These are phyloP conservation scores for Glomus cerebriforme DNA, from an alignment of 192 early-diverging fungal genomes.

Conservation along the genomic window DNA sequence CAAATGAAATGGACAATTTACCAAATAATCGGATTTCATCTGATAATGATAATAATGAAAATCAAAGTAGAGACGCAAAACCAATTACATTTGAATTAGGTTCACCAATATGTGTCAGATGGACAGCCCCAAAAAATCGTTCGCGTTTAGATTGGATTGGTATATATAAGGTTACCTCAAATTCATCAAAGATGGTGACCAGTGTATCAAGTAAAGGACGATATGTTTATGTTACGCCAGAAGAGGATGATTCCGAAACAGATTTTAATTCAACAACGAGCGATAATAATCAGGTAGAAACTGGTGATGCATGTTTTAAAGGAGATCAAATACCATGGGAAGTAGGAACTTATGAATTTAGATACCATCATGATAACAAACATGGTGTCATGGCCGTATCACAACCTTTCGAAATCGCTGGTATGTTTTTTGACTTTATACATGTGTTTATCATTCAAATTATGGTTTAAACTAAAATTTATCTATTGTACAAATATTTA, in stretches of 20 bases:
- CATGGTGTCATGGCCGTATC: constrained; percentile 81
- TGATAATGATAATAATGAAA: not conserved
- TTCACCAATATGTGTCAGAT: constrained; percentile 70
- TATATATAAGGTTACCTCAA: constrained; percentile 77
- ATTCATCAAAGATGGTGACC: constrained; percentile 76
- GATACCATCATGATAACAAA: constrained; percentile 87
- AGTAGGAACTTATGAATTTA: constrained; percentile 86
- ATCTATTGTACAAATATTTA: constrained; percentile 27
- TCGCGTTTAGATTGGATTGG: constrained; percentile 90
- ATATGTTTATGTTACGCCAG: constrained; percentile 66
- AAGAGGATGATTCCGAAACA: constrained; percentile 53
- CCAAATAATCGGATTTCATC: not conserved
- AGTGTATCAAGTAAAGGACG: constrained; percentile 70
- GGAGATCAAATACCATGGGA: constrained; percentile 79
- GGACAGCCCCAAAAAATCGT: constrained; percentile 77
- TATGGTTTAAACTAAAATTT: not conserved
- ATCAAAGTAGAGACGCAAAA: not conserved
- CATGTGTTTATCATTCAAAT: not conserved
- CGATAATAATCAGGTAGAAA: constrained; percentile 39
- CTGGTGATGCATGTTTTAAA: constrained; percentile 52
- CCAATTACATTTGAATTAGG: constrained; percentile 66
- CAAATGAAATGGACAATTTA: not conserved
- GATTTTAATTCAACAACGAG: constrained; percentile 54
- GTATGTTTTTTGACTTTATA: constrained; percentile 37
- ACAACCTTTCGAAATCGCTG: constrained; percentile 76